Base-by-base conservation (phyloP, 257 asterid genomes). In the Gentiana dahurica region DNA sequence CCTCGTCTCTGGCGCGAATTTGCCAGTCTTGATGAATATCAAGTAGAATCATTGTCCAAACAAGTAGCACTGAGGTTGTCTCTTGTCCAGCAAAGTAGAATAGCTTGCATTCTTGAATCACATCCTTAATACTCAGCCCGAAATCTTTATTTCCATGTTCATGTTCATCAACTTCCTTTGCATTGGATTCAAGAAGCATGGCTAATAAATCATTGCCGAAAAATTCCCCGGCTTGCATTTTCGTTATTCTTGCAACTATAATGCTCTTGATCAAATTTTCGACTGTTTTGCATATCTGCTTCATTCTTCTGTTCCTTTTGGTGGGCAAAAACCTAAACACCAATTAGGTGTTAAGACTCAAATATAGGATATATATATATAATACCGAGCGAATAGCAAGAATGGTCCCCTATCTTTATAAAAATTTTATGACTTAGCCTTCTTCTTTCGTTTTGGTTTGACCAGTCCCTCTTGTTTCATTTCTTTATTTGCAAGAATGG, bases 71-170 rank as follows among this genome's bases (percentile, higher is more conserved):
- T 51, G 89, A 68, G 2, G 81, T 66, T 59, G 71, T 66, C 46
- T 81, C 85, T 67, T 81, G 89, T 1, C 85, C 89, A 34, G 85
- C 66, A 47, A 83, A 68, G 54, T 77, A 75, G 72, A 83, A 75
- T 0, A 63, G 4, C 62, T 75, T 75, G 77, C 92, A 83, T 48
- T 83, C 87, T 54, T 77, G 85, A 24, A 83, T 75, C 51, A 80
- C 78, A 41, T 77, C 85, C 49, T 75, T 72, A 7, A 51, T 73
- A 51, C 71, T 83, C 77, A 83, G 66, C 0, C 92, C 91, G 4
- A 4, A 39, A 39, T 8, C 8, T 6, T 34, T 55, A 8, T 57
- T 67, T 38, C 79, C 81, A 33, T 61, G 59, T 38, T 77, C 81
- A 33, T 61, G 59, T 65, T 77, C 80, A 58, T 68, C 11, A 0